Base-by-base conservation (phyloP, 164 flowering plant genomes). In the Vitis amurensis region DNA sequence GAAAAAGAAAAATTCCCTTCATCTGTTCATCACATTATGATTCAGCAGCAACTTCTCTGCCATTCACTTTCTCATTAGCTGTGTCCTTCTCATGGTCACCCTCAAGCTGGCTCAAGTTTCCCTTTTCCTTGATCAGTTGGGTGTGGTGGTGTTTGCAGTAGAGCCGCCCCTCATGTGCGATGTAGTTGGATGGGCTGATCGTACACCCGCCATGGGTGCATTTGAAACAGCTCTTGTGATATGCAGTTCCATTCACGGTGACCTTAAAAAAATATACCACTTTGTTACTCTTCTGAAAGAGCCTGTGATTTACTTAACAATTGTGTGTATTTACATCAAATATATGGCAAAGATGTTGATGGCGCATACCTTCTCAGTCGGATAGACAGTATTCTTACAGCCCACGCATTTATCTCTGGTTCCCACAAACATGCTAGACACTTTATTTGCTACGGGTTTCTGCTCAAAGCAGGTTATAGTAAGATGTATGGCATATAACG, bases 81-180 rank as follows among this genome's bases (percentile, higher is more conserved):
- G 69, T 11, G 3, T 61, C 64, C 75, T 79, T 85, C 53, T 77
- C 82, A 58, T 66, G 57, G 50, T 82, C 92, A 10, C 84, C 87
- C 73, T 91, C 94, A 15, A 91, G 93, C 79, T 89, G 91, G 82
- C 96, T 91, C 59, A 87, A 76, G 80, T 93, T 93, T 19, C 98
- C 98, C 66, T 93, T 93, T 80, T 93, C 96, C 83, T 82, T 90
- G 80, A 91, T 83, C 56, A 93, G 97, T 75, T 93, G 98, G 69
- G 72, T 76, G 67, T 93, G 97, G 79, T 91, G 98, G 79, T 93
- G 97, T 74, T 81, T 90, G 86, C 96, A 90, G 84, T 90, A 91
- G 58, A 93, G 90, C 16, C 81, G 82, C 13, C 87, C 88, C 67
- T 91, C 90, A n/a, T 90, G 94, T 49, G 92, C 92, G 53, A 89